Conservation (phyloP, 345 rosid genomes). For the Trapa bicornis region DNA sequence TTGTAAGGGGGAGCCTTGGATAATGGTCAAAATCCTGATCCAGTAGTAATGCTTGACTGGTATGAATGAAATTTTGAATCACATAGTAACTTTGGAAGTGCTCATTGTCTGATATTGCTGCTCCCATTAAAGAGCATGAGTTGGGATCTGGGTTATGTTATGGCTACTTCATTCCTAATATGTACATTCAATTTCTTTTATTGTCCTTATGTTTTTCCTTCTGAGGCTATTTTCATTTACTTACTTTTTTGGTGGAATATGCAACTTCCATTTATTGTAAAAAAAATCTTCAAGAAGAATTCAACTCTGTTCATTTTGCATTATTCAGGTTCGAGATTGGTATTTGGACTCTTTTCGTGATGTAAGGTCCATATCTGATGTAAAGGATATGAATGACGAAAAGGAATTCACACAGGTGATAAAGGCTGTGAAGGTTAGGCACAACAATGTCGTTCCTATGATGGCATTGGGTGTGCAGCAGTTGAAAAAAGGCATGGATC, state of each 20-base stretch:
- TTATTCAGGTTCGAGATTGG: slow-evolving; percentile 87
- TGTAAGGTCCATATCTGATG: slow-evolving; percentile 69
- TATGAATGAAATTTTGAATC: neutral
- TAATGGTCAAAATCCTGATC: no score
- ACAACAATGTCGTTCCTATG: slow-evolving; percentile 92
- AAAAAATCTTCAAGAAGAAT: neutral
- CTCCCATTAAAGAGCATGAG: neutral
- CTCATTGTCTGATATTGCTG: neutral
- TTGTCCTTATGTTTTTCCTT: neutral
- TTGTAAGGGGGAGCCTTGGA: no score
- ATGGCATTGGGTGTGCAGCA: slow-evolving; percentile 98
- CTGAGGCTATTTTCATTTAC: neutral
- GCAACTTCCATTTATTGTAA: neutral
- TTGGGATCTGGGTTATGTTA: neutral
- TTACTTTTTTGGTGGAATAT: neutral
- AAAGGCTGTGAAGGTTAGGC: slow-evolving; percentile 91
- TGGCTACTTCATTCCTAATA: neutral
- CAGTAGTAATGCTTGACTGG: no score
- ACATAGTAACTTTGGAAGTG: neutral
- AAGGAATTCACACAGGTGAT: slow-evolving; percentile 81
- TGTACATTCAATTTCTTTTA: neutral
- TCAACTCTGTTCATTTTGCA: neutral
- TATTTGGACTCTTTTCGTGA: slow-evolving; percentile 94
- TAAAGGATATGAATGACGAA: slow-evolving; percentile 58
- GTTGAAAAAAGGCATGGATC: slow-evolving; percentile 58